phyloP scores from a whole-genome alignment of 208 protist genomes.

The Trypanosoma lewisi region DNA sequence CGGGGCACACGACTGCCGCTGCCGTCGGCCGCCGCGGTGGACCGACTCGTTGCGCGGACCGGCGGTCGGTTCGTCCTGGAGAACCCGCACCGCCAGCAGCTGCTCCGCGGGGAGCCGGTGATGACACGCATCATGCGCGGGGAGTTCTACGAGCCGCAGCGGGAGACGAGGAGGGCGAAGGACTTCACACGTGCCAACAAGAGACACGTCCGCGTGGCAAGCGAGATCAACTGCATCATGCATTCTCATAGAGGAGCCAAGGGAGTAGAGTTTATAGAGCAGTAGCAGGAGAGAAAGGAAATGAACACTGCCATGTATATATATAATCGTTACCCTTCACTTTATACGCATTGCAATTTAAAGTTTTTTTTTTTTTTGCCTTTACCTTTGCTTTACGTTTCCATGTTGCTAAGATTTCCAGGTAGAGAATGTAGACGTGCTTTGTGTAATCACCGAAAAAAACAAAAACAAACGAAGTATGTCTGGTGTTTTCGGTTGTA shows the following conservation, averaged over 20 bases:
- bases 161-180: not conserved
- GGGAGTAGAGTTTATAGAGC: not conserved
- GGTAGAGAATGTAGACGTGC: too few species aligned
- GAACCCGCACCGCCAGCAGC: constrained; percentile 68
- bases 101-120: constrained; percentile 61
- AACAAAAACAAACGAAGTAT: too few species aligned
- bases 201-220: constrained; percentile 49
- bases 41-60: constrained; percentile 31
- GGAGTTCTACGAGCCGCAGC: constrained; percentile 54
- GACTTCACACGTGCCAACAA: constrained; percentile 41
- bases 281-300: not conserved
- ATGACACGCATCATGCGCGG: constrained; percentile 78
- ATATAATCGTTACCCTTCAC: not conserved
- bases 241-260: constrained; percentile 2
- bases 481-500: too few species aligned
- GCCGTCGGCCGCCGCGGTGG: constrained; percentile 47
- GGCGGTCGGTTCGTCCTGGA: constrained; percentile 56
- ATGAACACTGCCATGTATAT: not conserved
- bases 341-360: not conserved
- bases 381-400: too few species aligned
- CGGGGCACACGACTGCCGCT: constrained; percentile 25
- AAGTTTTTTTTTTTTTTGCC: not conserved
- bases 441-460: too few species aligned
- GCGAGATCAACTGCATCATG: constrained; percentile 38
- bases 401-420: too few species aligned